Percentiles rank a stretch among this genome's conserved stretches.
These are phyloP conservation scores for Medicago ruthenica DNA, from an alignment of 306 rosid species.

Conservation along the genomic window DNA sequence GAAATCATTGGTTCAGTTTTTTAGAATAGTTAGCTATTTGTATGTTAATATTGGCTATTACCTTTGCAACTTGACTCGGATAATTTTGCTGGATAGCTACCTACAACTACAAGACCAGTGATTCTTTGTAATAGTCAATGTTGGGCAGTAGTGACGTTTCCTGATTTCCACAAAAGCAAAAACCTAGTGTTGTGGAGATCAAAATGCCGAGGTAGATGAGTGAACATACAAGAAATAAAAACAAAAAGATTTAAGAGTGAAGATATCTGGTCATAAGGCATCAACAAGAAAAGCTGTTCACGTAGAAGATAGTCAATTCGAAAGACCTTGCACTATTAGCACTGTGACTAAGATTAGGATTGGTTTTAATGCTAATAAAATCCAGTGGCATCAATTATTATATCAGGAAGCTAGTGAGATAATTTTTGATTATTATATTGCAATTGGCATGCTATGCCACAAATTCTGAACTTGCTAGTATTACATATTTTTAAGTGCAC, in stretches of 20 bases:
- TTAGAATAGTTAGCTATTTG: conserved; percentile 9
- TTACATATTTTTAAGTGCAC: conserved; percentile 15
- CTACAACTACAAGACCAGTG: not conserved
- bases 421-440: conserved; percentile 19
- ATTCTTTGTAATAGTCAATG: conserved; percentile 18
- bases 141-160: not conserved
- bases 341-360: conserved; percentile 4
- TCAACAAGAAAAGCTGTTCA: conserved; percentile 5
- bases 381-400: conserved; percentile 5
- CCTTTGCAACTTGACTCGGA: conserved; percentile 21
- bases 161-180: conserved; percentile 9
- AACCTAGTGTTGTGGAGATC: not conserved
- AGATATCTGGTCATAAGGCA: conserved; percentile 9
- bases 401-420: conserved; percentile 8
- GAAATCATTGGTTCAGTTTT: conserved; percentile 7
- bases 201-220: conserved; percentile 6
- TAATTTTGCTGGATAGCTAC: not conserved
- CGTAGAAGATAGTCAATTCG: conserved; percentile 25
- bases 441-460: not conserved
- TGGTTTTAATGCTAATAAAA: conserved; percentile 19
- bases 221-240: conserved; percentile 1
- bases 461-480: conserved; percentile 21
- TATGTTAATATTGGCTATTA: not conserved
- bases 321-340: not conserved
- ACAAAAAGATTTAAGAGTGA: conserved; percentile 17